Base-by-base conservation (phyloP, 192 early-diverging fungal genomes). In the Coemansia sp. region DNA sequence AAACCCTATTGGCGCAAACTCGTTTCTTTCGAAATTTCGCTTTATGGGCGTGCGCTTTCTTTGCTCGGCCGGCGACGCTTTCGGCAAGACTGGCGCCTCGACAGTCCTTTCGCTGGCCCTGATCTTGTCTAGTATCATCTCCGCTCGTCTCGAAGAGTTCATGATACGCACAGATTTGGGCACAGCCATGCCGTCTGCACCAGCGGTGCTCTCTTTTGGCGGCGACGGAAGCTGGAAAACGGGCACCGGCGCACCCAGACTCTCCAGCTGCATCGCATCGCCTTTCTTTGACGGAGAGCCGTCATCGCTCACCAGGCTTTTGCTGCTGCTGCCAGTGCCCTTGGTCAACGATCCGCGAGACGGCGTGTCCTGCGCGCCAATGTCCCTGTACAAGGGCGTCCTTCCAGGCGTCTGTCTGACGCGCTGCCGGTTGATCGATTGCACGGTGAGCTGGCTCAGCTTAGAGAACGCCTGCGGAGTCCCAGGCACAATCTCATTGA, bases 391-490 rank as follows among this genome's bases (percentile, higher is more conserved):
- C 13, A n/a, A 35, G 27, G 35, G 27, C 6, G 60, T 47, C 64
- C 58, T 68, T 3, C 58, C 70, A 1, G 76, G 76, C 10, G 76
- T 79, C 64, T 79, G 71, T 27, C 67, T 67, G 51, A 54, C 64
- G 27, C 67, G 68, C 54, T 74, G 76, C 60, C 76, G 62, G 20
- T 61, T 61, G 4, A 79, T 79, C 8, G 76, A 79, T 48, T 79
- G 69, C 18, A 55, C 68, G 4, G 76, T 79, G 10, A 79, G 35
- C 64, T 74, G 61, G 0, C 68, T 68, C 2, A 79, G 71, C 62
- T 71, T 72, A 19, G 62, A 52, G 47, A 60, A 65, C 4, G 71
- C 71, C 58, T 65, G 51, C 5, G 76, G 76, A 6, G 76, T 79
- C 16, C 71, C 71, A 1, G 76, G 76, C 11, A 47, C 50, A 23